Evolutionary conservation across 306 rosid genomes (phyloP), one percentile per base, ranked within the genome.

Genomic region (Alnus rubra): DNA sequence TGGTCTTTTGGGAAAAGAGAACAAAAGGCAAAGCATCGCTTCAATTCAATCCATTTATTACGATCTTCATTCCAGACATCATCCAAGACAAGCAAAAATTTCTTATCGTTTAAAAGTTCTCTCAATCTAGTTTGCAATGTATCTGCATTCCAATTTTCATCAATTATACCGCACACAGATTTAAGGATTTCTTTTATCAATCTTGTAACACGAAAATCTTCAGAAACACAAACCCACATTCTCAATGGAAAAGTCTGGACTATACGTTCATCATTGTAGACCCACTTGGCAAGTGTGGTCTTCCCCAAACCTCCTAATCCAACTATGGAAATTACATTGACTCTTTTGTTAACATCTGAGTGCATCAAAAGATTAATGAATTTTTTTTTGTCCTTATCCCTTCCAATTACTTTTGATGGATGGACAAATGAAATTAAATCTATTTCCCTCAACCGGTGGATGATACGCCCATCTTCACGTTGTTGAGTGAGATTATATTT

Each of bases 1-100:
- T 16, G 8, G 16, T 52, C 77, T 30, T 72, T 72, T 54, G 76
- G 76, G n/a, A 10, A 72, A 30, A 72, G 1, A 18, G 33, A 50
- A 72, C 4, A 83, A 15, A 49, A 79, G 45, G 78, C 80, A 64
- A 83, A 79, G 33, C 82, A 78, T 33, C 48, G 73, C 39, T 74
- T 78, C 39, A 31, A 9, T n/a, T 56, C 15, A 31, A 30, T n/a
- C 63, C 42, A 62, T 31, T 62, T 33, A 30, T 9, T 7, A 63
- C 3, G 3, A 30, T 62, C 44, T 30, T 4, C 18, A 9, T 62
- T 62, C 15, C 44, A 12, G 12, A 31, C 42, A 2, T 33, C 7
- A 60, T 60, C 67, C 39, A 60, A 60, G 67, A 60, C 15, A 12
- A 30, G 68, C 30, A 62, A 7, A 62, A 30, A 62, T 62, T 18